Conservation (phyloP, 345 rosid genomes). For the Capsella bursapastoris region DNA sequence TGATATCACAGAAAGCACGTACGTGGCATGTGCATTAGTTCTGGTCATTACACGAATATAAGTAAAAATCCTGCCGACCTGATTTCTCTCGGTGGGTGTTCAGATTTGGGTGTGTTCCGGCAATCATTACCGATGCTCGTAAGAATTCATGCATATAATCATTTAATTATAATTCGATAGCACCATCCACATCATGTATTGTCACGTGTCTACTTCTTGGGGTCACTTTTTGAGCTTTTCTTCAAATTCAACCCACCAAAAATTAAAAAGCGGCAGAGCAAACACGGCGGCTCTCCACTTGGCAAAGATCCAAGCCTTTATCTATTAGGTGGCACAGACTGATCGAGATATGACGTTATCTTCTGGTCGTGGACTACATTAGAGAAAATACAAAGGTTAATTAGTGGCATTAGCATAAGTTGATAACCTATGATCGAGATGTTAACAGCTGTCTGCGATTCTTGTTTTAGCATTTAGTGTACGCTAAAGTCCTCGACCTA, state of each 20-base stretch:
- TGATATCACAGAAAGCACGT: background rate
- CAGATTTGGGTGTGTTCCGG: background rate
- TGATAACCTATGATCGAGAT: constrained; percentile 16
- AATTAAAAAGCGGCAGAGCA: constrained; percentile 21
- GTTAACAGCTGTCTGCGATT: background rate
- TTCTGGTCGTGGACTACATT: constrained; percentile 7
- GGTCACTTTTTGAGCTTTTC: constrained; percentile 26
- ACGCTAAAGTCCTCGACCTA: background rate
- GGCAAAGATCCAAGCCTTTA: constrained; percentile 31
- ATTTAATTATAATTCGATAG: background rate
- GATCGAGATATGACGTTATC: constrained; percentile 10
- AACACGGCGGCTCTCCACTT: constrained; percentile 26
- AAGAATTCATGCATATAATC: constrained; percentile 31
- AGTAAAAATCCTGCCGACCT: constrained; percentile 37
- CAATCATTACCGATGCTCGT: constrained; percentile 30
- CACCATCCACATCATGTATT: constrained; percentile 19
- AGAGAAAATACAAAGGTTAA: background rate
- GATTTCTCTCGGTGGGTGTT: constrained; percentile 25
- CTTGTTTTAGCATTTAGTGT: background rate
- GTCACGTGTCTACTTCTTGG: constrained; percentile 13
- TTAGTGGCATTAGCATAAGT: constrained; percentile 17
- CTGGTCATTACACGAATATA: constrained; percentile 36
- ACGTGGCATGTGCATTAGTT: constrained; percentile 34
- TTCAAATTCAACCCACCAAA: constrained; percentile 32
- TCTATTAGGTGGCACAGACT: constrained; percentile 32